phyloP scores from a whole-genome alignment of 169 alveolate species.

The Eimeria mitis region DNA sequence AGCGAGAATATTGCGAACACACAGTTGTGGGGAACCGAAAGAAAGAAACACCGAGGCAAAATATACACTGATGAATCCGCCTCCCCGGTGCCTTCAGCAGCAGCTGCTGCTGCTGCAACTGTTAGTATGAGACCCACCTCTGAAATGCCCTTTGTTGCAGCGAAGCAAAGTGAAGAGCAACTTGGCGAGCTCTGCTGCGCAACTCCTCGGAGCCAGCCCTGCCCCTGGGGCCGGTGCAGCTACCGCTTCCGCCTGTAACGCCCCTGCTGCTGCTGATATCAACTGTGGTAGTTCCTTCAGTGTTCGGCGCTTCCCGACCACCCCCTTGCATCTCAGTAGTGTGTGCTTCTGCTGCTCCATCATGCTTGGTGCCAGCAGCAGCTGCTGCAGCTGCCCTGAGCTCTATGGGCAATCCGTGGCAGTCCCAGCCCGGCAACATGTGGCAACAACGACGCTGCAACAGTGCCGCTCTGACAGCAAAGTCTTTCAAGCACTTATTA shows the following conservation, averaged over 20 bases:
- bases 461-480: slow-evolving; percentile 80
- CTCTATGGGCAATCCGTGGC: slow-evolving; percentile 95
- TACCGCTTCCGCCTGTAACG: slow-evolving; percentile 18
- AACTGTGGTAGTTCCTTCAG: neutral
- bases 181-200: slow-evolving; percentile 63
- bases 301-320: neutral
- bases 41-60: neutral
- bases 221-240: neutral
- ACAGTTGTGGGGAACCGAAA: neutral
- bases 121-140: slow-evolving; percentile 22
- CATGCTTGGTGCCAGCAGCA: neutral
- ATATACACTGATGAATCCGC: neutral
- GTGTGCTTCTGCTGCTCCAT: slow-evolving; percentile 76
- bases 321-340: neutral
- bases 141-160: slow-evolving; percentile 51
- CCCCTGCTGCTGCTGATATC: neutral
- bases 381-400: slow-evolving; percentile 75
- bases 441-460: slow-evolving; percentile 87
- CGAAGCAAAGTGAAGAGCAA: slow-evolving; percentile 56
- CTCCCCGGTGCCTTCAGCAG: neutral
- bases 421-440: slow-evolving; percentile 94
- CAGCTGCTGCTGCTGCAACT: neutral
- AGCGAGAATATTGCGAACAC: neutral
- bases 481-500: slow-evolving; percentile 92
- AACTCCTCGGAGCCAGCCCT: neutral